Percentiles rank a stretch among this genome's conserved stretches.
Evolutionary conservation across 495 filamentous ascomycete species (phyloP).

Genomic region (Rhypophila decipiens): DNA sequence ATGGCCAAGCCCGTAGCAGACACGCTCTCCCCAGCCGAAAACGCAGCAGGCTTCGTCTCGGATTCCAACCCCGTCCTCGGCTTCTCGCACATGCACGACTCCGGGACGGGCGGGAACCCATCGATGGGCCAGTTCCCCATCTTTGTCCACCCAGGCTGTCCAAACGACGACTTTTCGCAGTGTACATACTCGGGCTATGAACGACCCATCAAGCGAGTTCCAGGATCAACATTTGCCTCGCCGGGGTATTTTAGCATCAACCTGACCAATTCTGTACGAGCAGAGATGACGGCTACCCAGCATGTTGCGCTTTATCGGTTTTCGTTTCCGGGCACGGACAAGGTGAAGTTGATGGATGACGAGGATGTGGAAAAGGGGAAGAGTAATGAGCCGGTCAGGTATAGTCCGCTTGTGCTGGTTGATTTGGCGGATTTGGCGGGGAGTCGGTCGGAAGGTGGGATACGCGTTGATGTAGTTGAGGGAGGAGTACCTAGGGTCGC

Average conservation of each 20-base stretch:
- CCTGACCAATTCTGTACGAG: conserved; percentile 54
- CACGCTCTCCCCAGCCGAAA: conserved; percentile 46
- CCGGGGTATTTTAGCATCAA: conserved; percentile 65
- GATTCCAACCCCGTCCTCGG: conserved; percentile 46
- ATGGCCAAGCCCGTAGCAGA: conserved; percentile 72
- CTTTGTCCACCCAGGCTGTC: conserved; percentile 61
- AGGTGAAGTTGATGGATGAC: conserved; percentile 4
- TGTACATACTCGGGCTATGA: conserved; percentile 53
- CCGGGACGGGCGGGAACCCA: conserved; percentile 49
- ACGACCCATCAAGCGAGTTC: conserved; percentile 41
- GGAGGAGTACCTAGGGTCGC: conserved; percentile 59
- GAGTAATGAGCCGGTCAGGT: conserved; percentile 21
- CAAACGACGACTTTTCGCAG: conserved; percentile 52
- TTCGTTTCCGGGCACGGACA: conserved; percentile 41
- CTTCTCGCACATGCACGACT: conserved; percentile 65
- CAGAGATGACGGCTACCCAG: conserved; percentile 65
- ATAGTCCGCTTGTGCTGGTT: conserved; percentile 54
- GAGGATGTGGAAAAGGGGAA: not conserved
- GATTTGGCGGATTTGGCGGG: conserved; percentile 60
- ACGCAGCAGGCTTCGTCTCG: conserved; percentile 61
- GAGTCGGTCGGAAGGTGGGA: conserved; percentile 51
- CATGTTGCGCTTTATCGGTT: conserved; percentile 66
- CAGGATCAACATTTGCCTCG: conserved; percentile 47
- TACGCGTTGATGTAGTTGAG: conserved; percentile 42
- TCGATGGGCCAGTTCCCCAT: conserved; percentile 73